Conservation (phyloP, 108 stramenopile genomes). For the Aurantiochytrium sp. region DNA sequence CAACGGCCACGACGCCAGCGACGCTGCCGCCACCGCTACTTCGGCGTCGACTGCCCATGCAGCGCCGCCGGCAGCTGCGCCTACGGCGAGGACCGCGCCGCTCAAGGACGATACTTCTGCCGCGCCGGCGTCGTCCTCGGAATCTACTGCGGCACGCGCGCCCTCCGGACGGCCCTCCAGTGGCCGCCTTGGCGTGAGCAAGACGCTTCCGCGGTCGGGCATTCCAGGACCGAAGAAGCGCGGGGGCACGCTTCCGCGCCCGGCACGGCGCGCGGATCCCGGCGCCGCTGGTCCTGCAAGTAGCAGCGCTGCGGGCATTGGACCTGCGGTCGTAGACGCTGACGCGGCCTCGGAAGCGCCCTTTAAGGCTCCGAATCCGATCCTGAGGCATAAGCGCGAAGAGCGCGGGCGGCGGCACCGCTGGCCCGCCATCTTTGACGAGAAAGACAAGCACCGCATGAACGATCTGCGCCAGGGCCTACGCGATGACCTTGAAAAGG, state of each 20-base stretch:
- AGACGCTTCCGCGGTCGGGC: not conserved
- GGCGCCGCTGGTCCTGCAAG: not conserved
- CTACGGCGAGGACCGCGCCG: not conserved
- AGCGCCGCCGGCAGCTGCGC: not conserved
- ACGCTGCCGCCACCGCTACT: not conserved
- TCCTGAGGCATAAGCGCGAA: conserved; percentile 1
- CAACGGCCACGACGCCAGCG: too few species aligned
- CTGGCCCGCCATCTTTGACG: conserved; percentile 22
- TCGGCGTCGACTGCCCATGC: not conserved
- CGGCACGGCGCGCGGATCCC: not conserved
- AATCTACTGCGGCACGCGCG: too few species aligned
- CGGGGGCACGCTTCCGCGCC: not conserved
- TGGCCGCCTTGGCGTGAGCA: not conserved
- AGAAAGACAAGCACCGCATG: conserved; percentile 1
- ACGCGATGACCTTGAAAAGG: not conserved
- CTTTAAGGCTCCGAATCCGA: not conserved
- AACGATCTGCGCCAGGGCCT: not conserved
- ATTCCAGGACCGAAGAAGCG: not conserved
- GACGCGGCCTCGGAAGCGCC: not conserved
- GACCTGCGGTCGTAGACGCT: not conserved
- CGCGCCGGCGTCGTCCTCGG: too few species aligned
- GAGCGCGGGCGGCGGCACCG: conserved; percentile 11
- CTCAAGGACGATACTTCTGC: too few species aligned
- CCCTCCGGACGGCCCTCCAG: too few species aligned
- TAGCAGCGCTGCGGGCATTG: not conserved